These are phyloP conservation scores for Niveomyces coronatus DNA, from an alignment of 2,329 filamentous ascomycete species.

Conservation along the genomic window DNA sequence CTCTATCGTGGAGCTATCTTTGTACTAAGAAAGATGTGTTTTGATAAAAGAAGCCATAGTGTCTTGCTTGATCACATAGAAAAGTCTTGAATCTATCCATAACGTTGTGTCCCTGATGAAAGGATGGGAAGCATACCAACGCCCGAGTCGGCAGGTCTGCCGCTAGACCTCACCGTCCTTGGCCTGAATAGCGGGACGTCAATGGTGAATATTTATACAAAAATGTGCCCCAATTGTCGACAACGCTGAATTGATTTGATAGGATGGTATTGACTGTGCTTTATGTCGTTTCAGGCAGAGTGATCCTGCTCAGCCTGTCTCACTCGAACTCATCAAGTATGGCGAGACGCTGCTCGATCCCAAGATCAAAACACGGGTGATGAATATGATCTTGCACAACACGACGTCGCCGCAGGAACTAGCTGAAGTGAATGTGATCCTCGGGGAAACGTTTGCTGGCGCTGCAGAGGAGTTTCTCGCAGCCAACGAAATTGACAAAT, in stretches of 20 bases:
- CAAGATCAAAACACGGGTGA: slow-evolving; percentile 43
- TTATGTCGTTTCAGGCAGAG: slow-evolving; percentile 46
- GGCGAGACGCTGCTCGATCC: slow-evolving; percentile 44
- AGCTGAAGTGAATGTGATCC: slow-evolving; percentile 45
- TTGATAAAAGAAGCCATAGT: background rate
- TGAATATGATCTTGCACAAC: slow-evolving; percentile 46
- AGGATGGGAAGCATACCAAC: no score
- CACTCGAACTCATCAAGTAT: slow-evolving; percentile 47
- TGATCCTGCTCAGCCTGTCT: slow-evolving; percentile 39
- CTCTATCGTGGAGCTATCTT: background rate
- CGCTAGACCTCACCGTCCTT: slow-evolving; percentile 41
- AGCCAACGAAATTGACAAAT: slow-evolving; percentile 30
- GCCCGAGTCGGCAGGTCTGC: no score
- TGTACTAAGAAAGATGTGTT: background rate
- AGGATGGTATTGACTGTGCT: slow-evolving; percentile 49
- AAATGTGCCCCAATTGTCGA: no score
- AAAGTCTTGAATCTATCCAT: no score
- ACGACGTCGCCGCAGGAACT: slow-evolving; percentile 41
- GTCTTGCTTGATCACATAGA: no score
- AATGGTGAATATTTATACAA: no score
- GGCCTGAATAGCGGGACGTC: slow-evolving; percentile 40
- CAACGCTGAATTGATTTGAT: no score
- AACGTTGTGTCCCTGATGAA: no score
- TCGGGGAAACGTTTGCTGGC: slow-evolving; percentile 45
- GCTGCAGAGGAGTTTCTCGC: slow-evolving; percentile 40